Evolutionary conservation across 805 yeast genomes (phyloP).

Genomic region (Kodamaea laetipori): DNA sequence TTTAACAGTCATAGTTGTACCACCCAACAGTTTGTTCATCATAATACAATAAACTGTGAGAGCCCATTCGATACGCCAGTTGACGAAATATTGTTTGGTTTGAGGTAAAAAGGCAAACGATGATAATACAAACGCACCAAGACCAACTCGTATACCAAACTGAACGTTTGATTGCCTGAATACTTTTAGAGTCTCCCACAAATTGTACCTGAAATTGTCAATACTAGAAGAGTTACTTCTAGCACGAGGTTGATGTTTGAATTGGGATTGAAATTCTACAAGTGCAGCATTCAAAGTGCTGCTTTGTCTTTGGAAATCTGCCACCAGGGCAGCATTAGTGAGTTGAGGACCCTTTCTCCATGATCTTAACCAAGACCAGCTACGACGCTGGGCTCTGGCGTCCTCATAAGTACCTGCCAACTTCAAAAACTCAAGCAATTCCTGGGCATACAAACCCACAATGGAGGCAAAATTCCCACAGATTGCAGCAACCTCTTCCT

Average conservation of each 20-base stretch:
- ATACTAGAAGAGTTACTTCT: neutral
- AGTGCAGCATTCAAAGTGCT: constrained; percentile 39
- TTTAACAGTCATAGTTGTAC: constrained; percentile 75
- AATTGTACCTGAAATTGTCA: constrained; percentile 18
- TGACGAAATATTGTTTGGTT: constrained; percentile 55
- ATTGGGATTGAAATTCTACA: constrained; percentile 30
- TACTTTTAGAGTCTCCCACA: constrained; percentile 54
- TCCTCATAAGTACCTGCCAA: constrained; percentile 44
- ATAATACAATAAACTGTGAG: constrained; percentile 78
- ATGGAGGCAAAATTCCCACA: constrained; percentile 78
- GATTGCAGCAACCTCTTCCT: constrained; percentile 81
- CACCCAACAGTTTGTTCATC: constrained; percentile 84
- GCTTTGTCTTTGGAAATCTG: constrained; percentile 8
- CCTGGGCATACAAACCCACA: constrained; percentile 62
- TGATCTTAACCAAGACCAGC: constrained; percentile 50
- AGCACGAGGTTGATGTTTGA: constrained; percentile 13
- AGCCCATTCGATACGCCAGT: constrained; percentile 85
- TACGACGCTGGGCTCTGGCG: constrained; percentile 23
- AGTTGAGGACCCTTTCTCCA: neutral
- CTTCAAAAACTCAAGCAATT: constrained; percentile 51
- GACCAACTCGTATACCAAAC: constrained; percentile 76
- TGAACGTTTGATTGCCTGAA: constrained; percentile 69
- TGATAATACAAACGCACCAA: constrained; percentile 70
- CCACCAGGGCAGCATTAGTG: neutral
- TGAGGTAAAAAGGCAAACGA: constrained; percentile 64